Conservation (phyloP, 441 rosid genomes). For the Breynia disticha region DNA sequence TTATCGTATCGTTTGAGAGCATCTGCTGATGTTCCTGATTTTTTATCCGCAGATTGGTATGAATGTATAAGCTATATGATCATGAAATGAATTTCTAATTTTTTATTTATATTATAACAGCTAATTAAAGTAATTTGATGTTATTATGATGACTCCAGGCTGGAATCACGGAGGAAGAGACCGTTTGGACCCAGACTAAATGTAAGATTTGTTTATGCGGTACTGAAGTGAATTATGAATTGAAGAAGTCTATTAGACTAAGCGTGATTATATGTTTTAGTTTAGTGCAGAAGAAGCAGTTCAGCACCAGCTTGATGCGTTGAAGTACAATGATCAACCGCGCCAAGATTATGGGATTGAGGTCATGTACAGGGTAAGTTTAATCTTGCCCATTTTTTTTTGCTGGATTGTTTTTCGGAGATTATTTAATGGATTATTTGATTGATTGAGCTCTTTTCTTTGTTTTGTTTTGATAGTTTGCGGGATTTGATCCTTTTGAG, state of each 20-base stretch:
- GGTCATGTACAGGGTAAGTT: slow-evolving; percentile 78
- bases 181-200: slow-evolving; percentile 83
- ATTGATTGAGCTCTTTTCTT: neutral
- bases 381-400: neutral
- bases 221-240: too few species aligned
- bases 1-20: slow-evolving; percentile 34
- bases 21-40: slow-evolving; percentile 76
- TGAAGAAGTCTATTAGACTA: neutral
- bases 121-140: neutral
- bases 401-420: neutral
- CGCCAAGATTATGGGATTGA: slow-evolving; percentile 83
- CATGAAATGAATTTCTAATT: too few species aligned
- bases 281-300: slow-evolving; percentile 89
- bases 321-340: slow-evolving; percentile 82
- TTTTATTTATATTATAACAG: too few species aligned
- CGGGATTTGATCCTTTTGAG: slow-evolving; percentile 94
- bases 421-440: neutral
- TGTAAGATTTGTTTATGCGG: slow-evolving; percentile 28
- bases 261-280: slow-evolving; percentile 27
- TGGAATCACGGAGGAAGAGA: slow-evolving; percentile 72
- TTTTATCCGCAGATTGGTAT: slow-evolving; percentile 75
- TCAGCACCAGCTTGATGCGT: slow-evolving; percentile 69
- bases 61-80: neutral
- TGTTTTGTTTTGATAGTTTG: slow-evolving; percentile 44
- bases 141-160: slow-evolving; percentile 32